Percentiles rank a stretch among this genome's conserved stretches.
phyloP scores from a whole-genome alignment of 495 filamentous ascomycete species.

The Neurospora sp. region DNA sequence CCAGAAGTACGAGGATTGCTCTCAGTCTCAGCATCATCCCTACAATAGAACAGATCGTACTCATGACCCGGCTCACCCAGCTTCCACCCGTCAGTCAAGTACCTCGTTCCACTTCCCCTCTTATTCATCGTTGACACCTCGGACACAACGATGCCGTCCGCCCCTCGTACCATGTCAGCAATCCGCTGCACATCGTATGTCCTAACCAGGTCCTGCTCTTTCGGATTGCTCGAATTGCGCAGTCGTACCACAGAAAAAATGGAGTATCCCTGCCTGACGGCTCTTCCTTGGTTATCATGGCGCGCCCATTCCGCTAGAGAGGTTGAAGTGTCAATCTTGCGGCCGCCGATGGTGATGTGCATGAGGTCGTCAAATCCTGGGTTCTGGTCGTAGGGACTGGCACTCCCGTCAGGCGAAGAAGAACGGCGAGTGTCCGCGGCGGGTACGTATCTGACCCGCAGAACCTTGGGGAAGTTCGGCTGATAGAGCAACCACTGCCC shows the following conservation, averaged over 20 bases:
- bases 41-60: not conserved
- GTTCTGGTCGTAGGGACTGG: not conserved
- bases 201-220: not conserved
- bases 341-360: not conserved
- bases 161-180: not conserved
- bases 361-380: not conserved
- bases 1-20: not conserved
- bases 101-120: not conserved
- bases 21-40: not conserved
- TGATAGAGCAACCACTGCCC: not conserved
- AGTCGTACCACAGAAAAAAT: not conserved
- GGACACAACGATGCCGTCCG: not conserved
- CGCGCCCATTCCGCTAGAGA: not conserved
- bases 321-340: not conserved
- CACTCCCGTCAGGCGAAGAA: not conserved
- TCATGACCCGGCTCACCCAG: not conserved
- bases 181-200: not conserved
- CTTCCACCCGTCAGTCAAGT: not conserved
- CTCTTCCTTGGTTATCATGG: not conserved
- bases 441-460: not conserved
- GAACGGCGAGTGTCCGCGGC: not conserved
- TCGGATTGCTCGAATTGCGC: not conserved
- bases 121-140: not conserved
- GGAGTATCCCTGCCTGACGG: not conserved
- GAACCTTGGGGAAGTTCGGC: not conserved